Percentiles rank a stretch among this genome's conserved stretches.
Conservation (phyloP, 805 yeast species). For the Lachancea lanzarotensis region DNA sequence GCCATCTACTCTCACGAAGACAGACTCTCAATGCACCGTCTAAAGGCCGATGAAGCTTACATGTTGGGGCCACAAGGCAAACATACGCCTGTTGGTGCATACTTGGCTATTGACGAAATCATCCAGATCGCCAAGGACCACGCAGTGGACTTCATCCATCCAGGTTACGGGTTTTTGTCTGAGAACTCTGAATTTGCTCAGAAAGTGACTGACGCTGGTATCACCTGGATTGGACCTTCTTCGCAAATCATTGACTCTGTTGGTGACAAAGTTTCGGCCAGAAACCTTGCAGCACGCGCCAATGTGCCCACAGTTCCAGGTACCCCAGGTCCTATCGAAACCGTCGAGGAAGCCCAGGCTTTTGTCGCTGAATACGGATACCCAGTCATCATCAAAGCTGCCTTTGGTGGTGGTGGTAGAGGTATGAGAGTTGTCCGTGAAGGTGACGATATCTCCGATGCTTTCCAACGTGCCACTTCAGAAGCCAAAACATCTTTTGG, state of each 20-base stretch:
- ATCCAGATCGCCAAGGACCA: conserved; percentile 76
- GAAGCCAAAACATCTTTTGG: conserved; percentile 97
- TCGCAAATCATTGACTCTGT: conserved; percentile 83
- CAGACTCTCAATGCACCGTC: conserved; percentile 86
- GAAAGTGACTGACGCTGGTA: conserved; percentile 84
- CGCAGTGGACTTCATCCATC: conserved; percentile 80
- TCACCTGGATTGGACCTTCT: conserved; percentile 95
- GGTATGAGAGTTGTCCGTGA: conserved; percentile 99
- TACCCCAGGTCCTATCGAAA: conserved; percentile 91
- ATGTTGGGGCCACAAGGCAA: conserved; percentile 86
- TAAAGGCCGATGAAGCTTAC: conserved; percentile 91
- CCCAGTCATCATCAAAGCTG: conserved; percentile 97
- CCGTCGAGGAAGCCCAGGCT: conserved; percentile 65
- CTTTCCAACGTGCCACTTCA: conserved; percentile 86
- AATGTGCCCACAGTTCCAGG: conserved; percentile 95
- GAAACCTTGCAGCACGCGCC: conserved; percentile 74
- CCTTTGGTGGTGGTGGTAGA: conserved; percentile 99
- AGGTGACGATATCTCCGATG: conserved; percentile 88
- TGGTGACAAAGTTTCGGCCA: conserved; percentile 95
- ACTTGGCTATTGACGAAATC: conserved; percentile 91
- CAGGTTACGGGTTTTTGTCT: conserved; percentile 86
- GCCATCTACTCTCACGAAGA: conserved; percentile 97
- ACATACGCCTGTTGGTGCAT: conserved; percentile 92
- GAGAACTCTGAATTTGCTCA: conserved; percentile 92
- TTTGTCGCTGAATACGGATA: conserved; percentile 82